phyloP scores from a whole-genome alignment of 2,329 filamentous ascomycete species.

The Pseudogymnoascus sp. region DNA sequence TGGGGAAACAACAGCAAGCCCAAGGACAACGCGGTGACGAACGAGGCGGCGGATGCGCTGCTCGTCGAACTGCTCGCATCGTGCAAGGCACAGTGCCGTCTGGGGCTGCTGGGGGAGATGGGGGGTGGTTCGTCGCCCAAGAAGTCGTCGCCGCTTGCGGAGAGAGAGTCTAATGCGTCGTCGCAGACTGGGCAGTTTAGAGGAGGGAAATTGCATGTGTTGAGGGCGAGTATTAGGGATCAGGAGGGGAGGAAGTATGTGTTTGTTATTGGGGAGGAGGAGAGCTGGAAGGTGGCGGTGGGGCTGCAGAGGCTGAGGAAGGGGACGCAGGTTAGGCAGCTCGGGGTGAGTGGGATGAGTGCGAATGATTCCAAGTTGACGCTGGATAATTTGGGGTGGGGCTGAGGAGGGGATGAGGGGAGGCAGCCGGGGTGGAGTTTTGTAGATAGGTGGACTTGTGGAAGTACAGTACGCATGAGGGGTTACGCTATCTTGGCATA shows the following conservation, averaged over 20 bases:
- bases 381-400: constrained; percentile 49
- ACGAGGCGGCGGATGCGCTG: constrained; percentile 59
- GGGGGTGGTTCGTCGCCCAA: neutral
- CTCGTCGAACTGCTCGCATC: constrained; percentile 52
- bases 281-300: constrained; percentile 59
- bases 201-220: constrained; percentile 48
- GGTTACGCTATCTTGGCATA: neutral
- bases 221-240: constrained; percentile 56
- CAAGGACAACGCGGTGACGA: constrained; percentile 29
- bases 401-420: neutral
- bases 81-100: constrained; percentile 56
- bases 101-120: constrained; percentile 30
- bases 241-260: constrained; percentile 58
- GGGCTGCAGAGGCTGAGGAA: constrained; percentile 52
- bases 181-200: constrained; percentile 46
- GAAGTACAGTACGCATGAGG: neutral
- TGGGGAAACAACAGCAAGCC: constrained; percentile 33
- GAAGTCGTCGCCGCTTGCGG: constrained; percentile 17
- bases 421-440: neutral
- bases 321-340: constrained; percentile 50
- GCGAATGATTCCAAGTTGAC: constrained; percentile 44
- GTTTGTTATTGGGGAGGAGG: constrained; percentile 55
- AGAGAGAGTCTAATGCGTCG: constrained; percentile 20
- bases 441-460: neutral
- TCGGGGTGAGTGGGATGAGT: constrained; percentile 50